Conservation (phyloP, 2,329 filamentous ascomycete species). For the Dactylellina haptotyla region DNA sequence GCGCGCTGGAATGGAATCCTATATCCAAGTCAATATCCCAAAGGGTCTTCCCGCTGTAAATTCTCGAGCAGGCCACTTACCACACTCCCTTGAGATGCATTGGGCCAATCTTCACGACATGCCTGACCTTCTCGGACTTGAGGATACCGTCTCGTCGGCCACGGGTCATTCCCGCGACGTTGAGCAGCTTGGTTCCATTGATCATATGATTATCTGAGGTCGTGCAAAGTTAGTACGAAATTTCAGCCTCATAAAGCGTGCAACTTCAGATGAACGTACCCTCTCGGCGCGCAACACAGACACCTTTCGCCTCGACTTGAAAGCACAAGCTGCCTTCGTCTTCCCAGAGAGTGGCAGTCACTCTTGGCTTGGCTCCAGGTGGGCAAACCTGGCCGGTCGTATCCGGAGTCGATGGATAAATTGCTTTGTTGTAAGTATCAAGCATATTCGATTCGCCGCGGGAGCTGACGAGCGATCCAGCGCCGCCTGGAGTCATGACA, state of each 20-base stretch:
- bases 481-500: constrained; percentile 53
- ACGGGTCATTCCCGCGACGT: constrained; percentile 97
- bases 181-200: constrained; percentile 95
- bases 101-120: constrained; percentile 97
- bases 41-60: not conserved
- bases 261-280: constrained; percentile 66
- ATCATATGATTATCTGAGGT: constrained; percentile 94
- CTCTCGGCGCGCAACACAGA: constrained; percentile 93
- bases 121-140: constrained; percentile 95
- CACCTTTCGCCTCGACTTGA: constrained; percentile 93
- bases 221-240: constrained; percentile 40
- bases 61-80: constrained; percentile 67
- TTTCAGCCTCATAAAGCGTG: constrained; percentile 15
- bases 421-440: constrained; percentile 63
- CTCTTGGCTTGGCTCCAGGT: constrained; percentile 92
- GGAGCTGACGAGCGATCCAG: constrained; percentile 49
- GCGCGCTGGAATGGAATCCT: constrained; percentile 98
- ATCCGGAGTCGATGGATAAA: constrained; percentile 69
- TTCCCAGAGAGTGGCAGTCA: constrained; percentile 97
- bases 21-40: constrained; percentile 50
- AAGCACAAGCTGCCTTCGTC: constrained; percentile 98
- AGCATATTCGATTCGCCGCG: constrained; percentile 56
- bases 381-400: constrained; percentile 92
- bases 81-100: constrained; percentile 99
- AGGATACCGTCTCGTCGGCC: constrained; percentile 94